Evolutionary conservation across 306 rosid species (phyloP), one percentile per base, ranked within the genome.

Genomic region (Argentina anserina): DNA sequence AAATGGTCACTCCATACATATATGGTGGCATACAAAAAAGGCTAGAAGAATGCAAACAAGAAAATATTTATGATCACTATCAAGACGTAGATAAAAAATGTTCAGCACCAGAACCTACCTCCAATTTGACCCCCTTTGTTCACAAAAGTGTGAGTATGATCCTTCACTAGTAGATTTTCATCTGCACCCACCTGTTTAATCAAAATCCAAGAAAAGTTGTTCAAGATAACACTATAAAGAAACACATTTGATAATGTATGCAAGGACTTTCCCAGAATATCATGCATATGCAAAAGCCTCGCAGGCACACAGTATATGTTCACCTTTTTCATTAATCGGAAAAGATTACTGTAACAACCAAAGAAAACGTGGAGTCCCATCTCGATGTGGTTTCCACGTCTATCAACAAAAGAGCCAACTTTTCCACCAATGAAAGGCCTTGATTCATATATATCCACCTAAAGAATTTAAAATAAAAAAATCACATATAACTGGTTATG

Each of bases 321-420:
- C 72, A 94, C 99, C 97, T 94, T 94, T 84, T 90, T 94, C 98
- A 94, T 71, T 76, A 94, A 82, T 42, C 98, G 92, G 85, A 89
- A 94, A 79, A 94, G 97, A 90, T 94, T 94, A 85, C 75, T 94
- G 80, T 94, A 94, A 82, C 98, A 94, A 50, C 99, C 99, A 46
- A 94, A 94, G 87, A 94, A 94, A 70, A 94, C 99, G 65, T 94
- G 99, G 67, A 94, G 82, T 79, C 99, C 99, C 99, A 94, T 94
- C 82, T 94, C 99, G 77, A 94, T 88, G 82, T 94, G 97, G 75
- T 94, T 94, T 70, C 99, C 99, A 60, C 73, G 78, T 80, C 65
- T 90, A 83, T 94, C 99, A 69, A 94, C 96, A 76, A 94, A 94
- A 28, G 99, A 94, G 49, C 96, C 99, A 75, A 94, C 99, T 88